A percentile compares a stretch with the other conserved stretches of the same genome.
Conservation (phyloP, 306 rosid species). For the Citrullus colocynthis region DNA sequence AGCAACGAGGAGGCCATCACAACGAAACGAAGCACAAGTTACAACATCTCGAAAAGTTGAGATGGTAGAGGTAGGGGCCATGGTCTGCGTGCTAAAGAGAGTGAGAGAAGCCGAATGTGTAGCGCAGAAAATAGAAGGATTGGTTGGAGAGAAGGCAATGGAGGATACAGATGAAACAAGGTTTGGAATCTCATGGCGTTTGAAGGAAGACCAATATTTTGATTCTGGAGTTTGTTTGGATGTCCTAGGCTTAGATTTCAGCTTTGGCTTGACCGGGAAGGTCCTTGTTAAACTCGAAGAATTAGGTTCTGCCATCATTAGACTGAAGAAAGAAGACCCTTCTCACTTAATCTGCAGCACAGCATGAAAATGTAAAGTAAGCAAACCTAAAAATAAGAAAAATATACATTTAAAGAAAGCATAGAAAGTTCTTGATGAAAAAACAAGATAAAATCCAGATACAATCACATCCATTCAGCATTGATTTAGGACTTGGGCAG, state of each 20-base stretch:
- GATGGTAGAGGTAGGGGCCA: constrained; percentile 37
- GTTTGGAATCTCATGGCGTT: constrained; percentile 39
- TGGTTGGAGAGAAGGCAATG: constrained; percentile 47
- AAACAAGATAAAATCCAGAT: neutral
- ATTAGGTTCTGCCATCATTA: constrained; percentile 40
- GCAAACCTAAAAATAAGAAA: neutral
- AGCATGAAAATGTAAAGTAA: neutral
- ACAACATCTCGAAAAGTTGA: constrained; percentile 58
- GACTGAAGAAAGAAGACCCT: neutral
- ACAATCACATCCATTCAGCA: neutral
- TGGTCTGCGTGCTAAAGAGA: constrained; percentile 34
- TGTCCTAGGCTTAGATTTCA: constrained; percentile 51
- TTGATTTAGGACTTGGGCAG: neutral
- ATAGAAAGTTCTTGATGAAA: neutral
- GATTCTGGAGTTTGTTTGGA: constrained; percentile 53
- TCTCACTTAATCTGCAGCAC: neutral
- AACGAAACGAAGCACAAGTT: constrained; percentile 57
- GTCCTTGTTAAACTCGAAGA: constrained; percentile 12
- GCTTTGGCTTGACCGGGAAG: constrained; percentile 58
- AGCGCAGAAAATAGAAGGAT: constrained; percentile 47
- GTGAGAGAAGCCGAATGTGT: constrained; percentile 57
- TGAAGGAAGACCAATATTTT: constrained; percentile 83
- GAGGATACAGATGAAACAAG: constrained; percentile 47
- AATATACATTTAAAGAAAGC: neutral
- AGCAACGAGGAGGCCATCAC: constrained; percentile 65